Percentiles rank a stretch among this genome's conserved stretches.
These are phyloP conservation scores for Xerocomellus intermedius DNA, from an alignment of 768 basidiomycete species.

Conservation along the genomic window DNA sequence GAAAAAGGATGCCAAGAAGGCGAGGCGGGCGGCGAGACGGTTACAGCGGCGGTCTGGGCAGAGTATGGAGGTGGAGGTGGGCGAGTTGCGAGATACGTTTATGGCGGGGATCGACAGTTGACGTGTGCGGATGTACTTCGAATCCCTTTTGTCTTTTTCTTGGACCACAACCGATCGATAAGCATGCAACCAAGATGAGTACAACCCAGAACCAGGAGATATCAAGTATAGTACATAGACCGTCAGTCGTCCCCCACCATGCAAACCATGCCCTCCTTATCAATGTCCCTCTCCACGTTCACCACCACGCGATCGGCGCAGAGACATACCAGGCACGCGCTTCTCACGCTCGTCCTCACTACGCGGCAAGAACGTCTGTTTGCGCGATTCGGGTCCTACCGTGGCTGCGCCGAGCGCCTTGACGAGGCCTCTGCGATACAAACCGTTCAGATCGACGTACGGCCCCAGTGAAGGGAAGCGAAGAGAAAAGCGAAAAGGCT, in stretches of 20 bases:
- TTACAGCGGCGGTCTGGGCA: conserved; percentile 2
- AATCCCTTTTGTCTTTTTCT: neutral
- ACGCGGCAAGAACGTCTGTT: conserved; percentile 8
- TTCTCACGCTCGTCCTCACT: neutral
- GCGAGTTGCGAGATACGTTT: conserved; percentile 23
- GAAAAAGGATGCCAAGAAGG: conserved; percentile 65
- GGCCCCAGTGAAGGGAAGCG: neutral
- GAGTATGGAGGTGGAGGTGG: conserved; percentile 30
- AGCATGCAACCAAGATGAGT: no score
- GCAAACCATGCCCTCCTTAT: neutral
- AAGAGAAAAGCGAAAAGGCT: neutral
- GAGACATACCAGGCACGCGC: neutral
- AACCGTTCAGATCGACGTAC: neutral
- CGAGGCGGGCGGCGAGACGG: conserved; percentile 49
- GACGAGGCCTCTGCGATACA: conserved; percentile 42
- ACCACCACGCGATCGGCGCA: conserved; percentile 6
- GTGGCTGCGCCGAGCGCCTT: conserved; percentile 50
- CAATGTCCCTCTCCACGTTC: neutral
- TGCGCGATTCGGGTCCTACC: conserved; percentile 24
- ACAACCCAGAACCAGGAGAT: no score
- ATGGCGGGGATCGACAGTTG: conserved; percentile 21
- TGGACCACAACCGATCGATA: no score
- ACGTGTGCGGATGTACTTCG: neutral
- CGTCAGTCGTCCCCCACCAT: no score
- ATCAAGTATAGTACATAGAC: no score